Evolutionary conservation across 768 basidiomycete genomes (phyloP), one percentile per base, ranked within the genome.

Genomic region (Mycena haematopus): DNA sequence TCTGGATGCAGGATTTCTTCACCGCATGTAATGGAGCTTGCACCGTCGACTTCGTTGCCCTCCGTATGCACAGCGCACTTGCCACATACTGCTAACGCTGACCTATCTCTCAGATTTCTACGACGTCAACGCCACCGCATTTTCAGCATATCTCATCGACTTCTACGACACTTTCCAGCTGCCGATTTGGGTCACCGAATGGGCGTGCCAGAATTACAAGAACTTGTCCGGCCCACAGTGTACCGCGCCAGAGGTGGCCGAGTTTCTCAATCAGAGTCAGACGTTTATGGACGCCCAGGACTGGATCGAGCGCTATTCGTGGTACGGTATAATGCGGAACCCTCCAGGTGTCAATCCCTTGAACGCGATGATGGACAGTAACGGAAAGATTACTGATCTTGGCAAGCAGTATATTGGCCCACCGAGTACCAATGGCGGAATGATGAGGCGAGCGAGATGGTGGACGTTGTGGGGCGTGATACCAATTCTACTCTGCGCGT

Each of bases 111-210:
- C 60, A 81, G 78, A 83, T 62, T 83, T 79, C 78, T 87, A 87
- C 70, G 84, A 81, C 57, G 76, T 80, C 29, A 81, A 85, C 63
- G 80, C 82, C 1, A 78, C 79, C 2, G 70, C 69, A 10, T 85
- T 87, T 64, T 76, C 79, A 45, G 70, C 75, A 17, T 82, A 85
- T 69, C 65, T 86, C 24, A 70, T 77, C 52, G 81, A 85, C 69
- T 85, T 81, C 66, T 77, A 85, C 67, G 57, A 76, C 11, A 82
- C 82, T 6, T 87, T 86, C 71, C 74, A 84, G 55, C 73, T 73
- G 36, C 80, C 84, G 5, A 71, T 87, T 17, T 87, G 85, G 86
- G 80, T 87, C 0, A 87, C 86, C 1, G 86, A 87, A 67, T 86
- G 84, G 83, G 82, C 82, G 0, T 84, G 83, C 65, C 83, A 84